Percentiles rank a stretch among this genome's conserved stretches.
phyloP scores from a whole-genome alignment of 1,284 basidiomycete species.

The Macrocystidia cucumis region DNA sequence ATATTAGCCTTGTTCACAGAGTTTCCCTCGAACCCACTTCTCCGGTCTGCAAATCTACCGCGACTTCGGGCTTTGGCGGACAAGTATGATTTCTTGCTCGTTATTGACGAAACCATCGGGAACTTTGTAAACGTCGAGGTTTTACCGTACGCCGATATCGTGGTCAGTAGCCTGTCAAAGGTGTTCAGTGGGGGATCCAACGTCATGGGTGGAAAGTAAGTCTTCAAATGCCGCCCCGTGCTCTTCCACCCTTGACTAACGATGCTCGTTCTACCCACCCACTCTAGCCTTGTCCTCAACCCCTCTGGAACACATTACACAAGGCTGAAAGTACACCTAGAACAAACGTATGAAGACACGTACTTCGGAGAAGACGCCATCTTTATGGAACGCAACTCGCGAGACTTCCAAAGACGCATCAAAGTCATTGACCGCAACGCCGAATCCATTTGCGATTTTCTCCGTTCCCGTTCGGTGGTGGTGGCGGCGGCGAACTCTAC shows the following conservation, averaged over 20 bases:
- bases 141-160: slow-evolving; percentile 83
- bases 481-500: slow-evolving; percentile 21
- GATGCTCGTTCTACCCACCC: slow-evolving; percentile 7
- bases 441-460: slow-evolving; percentile 73
- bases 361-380: slow-evolving; percentile 93
- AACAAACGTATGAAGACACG: slow-evolving; percentile 72
- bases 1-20: slow-evolving; percentile 74
- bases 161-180: slow-evolving; percentile 93
- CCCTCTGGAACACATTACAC: slow-evolving; percentile 67
- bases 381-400: slow-evolving; percentile 97
- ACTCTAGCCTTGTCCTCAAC: slow-evolving; percentile 87
- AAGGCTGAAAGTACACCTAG: slow-evolving; percentile 54
- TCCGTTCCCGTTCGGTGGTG: slow-evolving; percentile 54
- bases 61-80: slow-evolving; percentile 80
- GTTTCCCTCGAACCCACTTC: slow-evolving; percentile 91
- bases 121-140: slow-evolving; percentile 97
- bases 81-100: slow-evolving; percentile 81
- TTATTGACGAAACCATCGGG: slow-evolving; percentile 95
- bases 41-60: slow-evolving; percentile 79
- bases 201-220: slow-evolving; percentile 95
- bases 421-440: slow-evolving; percentile 79
- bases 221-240: slow-evolving; percentile 10
- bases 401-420: slow-evolving; percentile 81
- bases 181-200: slow-evolving; percentile 94
- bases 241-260: slow-evolving; percentile 3